These are phyloP conservation scores for Metschnikowia noctiluminum DNA, from an alignment of 805 yeast species.

Conservation along the genomic window DNA sequence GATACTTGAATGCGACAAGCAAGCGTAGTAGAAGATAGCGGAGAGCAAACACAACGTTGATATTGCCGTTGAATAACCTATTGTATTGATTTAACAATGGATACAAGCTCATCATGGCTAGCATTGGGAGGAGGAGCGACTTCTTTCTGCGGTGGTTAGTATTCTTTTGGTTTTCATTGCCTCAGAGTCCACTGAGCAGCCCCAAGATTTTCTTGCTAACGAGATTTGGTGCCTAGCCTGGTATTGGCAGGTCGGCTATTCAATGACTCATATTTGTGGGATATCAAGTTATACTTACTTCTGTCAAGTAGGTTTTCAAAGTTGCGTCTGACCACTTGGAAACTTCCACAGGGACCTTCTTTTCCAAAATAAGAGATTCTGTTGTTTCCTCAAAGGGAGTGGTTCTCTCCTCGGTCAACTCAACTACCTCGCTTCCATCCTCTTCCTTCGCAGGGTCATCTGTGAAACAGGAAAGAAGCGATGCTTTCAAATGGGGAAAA, in stretches of 20 bases:
- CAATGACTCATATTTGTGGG: too few relatives aligned
- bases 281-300: constrained; percentile 7
- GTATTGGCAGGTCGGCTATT: too few relatives aligned
- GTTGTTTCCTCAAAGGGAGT: constrained; percentile 1
- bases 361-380: constrained; percentile 7
- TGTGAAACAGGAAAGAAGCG: constrained; percentile 21
- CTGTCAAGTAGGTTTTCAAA: constrained; percentile 7
- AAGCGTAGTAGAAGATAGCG: constrained; percentile 8
- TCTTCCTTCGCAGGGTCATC: constrained; percentile 10
- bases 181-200: too few relatives aligned
- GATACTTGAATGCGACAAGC: constrained; percentile 4
- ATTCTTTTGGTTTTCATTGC: constrained; percentile 11
- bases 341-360: constrained; percentile 4
- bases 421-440: constrained; percentile 9
- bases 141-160: constrained; percentile 40
- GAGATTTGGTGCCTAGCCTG: too few relatives aligned
- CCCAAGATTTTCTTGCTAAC: too few relatives aligned
- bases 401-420: constrained; percentile 3
- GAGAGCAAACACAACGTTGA: constrained; percentile 6
- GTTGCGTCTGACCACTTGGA: constrained; percentile 8
- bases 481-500: constrained; percentile 46
- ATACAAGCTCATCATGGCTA: constrained; percentile 43
- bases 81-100: constrained; percentile 45
- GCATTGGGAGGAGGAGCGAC: constrained; percentile 44
- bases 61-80: constrained; percentile 13